Conservation (phyloP, 305 asterid genomes). For the Fraxinus platypoda region DNA sequence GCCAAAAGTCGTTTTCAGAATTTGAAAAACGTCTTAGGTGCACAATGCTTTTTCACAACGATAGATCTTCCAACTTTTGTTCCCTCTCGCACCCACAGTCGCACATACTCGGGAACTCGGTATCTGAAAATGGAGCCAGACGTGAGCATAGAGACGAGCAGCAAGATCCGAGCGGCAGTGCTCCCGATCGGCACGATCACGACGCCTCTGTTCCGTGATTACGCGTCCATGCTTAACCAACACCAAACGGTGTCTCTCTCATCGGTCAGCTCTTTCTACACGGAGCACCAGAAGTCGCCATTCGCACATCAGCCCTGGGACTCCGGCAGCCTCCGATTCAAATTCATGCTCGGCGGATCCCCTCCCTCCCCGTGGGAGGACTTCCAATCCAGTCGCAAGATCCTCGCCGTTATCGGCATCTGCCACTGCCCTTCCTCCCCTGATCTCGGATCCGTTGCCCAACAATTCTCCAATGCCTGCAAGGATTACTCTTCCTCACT, state of each 20-base stretch:
- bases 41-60: not conserved
- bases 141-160: slow-evolving; percentile 86
- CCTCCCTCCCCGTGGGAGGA: slow-evolving; percentile 98
- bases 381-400: slow-evolving; percentile 83
- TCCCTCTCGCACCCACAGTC: not conserved
- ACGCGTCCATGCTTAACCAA: slow-evolving; percentile 75
- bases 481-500: slow-evolving; percentile 78
- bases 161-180: slow-evolving; percentile 91
- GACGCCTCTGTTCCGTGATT: slow-evolving; percentile 65
- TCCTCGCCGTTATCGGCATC: slow-evolving; percentile 78
- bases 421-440: slow-evolving; percentile 89
- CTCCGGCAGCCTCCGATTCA: slow-evolving; percentile 78
- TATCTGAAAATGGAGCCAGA: slow-evolving; percentile 80
- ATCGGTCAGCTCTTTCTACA: slow-evolving; percentile 91
- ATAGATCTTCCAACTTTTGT: not conserved
- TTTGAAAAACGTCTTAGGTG: not conserved
- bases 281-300: slow-evolving; percentile 94
- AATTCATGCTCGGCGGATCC: slow-evolving; percentile 84
- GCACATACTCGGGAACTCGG: not conserved
- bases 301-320: slow-evolving; percentile 90
- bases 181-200: slow-evolving; percentile 74
- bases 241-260: slow-evolving; percentile 76
- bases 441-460: slow-evolving; percentile 65
- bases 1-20: too few relatives aligned
- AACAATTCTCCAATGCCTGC: slow-evolving; percentile 53